Evolutionary conservation across 2,329 filamentous ascomycete species (phyloP).

Genomic region (Phialocephala sp.): DNA sequence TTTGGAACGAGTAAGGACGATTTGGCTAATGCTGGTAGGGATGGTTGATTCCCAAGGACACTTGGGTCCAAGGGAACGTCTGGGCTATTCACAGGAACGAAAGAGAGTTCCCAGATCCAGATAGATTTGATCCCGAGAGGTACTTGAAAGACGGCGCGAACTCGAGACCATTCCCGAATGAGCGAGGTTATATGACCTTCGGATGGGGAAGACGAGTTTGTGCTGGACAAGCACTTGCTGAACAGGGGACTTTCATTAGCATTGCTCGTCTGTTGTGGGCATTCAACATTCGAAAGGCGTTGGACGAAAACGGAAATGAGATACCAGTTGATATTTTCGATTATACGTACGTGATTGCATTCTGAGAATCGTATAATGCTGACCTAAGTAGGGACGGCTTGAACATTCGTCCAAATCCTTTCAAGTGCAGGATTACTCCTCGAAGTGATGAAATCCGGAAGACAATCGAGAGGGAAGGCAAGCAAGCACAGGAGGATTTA

Average conservation of each 20-base stretch:
- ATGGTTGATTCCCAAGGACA: conserved; percentile 27
- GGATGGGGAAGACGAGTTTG: conserved; percentile 59
- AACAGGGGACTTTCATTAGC: conserved; percentile 29
- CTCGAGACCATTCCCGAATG: conserved; percentile 56
- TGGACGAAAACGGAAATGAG: conserved; percentile 28
- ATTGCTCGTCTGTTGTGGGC: conserved; percentile 26
- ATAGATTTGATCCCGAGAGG: conserved; percentile 52
- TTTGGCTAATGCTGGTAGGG: conserved; percentile 1
- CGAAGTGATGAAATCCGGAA: conserved; percentile 33
- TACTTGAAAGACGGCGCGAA: conserved; percentile 45
- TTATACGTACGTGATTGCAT: conserved; percentile 40
- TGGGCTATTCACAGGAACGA: conserved; percentile 37
- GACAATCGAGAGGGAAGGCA: conserved; percentile 26
- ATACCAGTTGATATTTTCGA: conserved; percentile 29
- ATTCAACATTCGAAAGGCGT: conserved; percentile 24
- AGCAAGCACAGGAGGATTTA: conserved; percentile 22
- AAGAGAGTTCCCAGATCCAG: conserved; percentile 45
- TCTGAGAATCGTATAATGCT: conserved; percentile 13
- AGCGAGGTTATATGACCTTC: conserved; percentile 58
- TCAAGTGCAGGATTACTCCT: conserved; percentile 40
- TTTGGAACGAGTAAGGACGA: background rate
- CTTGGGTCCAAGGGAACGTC: conserved; percentile 45
- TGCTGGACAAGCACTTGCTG: conserved; percentile 57
- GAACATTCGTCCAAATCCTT: conserved; percentile 39
- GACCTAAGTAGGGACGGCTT: conserved; percentile 23